These are phyloP conservation scores for Oryza punctata DNA, from an alignment of 176 grass and related monocot genomes.

Conservation along the genomic window DNA sequence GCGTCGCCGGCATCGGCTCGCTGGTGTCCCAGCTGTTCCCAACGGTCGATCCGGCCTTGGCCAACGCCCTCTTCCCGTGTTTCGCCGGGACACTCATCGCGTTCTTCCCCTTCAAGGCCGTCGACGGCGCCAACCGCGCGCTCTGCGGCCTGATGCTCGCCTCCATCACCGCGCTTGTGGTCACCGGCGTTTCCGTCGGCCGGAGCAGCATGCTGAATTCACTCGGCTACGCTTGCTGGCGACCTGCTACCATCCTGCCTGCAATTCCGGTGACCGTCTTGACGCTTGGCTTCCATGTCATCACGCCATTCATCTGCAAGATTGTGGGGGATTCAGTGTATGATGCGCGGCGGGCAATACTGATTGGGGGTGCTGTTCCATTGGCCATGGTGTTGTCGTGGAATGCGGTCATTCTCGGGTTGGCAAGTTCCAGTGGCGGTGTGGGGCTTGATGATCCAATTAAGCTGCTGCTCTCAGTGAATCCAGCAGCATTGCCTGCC, in stretches of 20 bases:
- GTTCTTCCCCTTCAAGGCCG: slow-evolving; percentile 79
- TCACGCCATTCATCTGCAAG: slow-evolving; percentile 87
- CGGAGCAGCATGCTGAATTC: slow-evolving; percentile 59
- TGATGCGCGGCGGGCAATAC: slow-evolving; percentile 71
- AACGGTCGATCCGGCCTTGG: slow-evolving; percentile 36
- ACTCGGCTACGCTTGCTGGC: slow-evolving; percentile 59
- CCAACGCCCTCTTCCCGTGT: slow-evolving; percentile 62
- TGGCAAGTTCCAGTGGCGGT: slow-evolving; percentile 42
- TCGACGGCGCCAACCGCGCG: slow-evolving; percentile 61
- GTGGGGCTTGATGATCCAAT: slow-evolving; percentile 67
- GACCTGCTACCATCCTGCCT: slow-evolving; percentile 41
- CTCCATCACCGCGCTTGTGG: slow-evolving; percentile 64
- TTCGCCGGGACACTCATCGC: slow-evolving; percentile 59
- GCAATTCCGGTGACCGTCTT: slow-evolving; percentile 73
- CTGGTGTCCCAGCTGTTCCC: slow-evolving; percentile 60
- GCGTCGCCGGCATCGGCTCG: slow-evolving; percentile 72
- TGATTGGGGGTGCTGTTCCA: slow-evolving; percentile 68
- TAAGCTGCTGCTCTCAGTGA: slow-evolving; percentile 84
- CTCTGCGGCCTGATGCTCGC: slow-evolving; percentile 71
- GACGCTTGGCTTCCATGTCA: slow-evolving; percentile 79
- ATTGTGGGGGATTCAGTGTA: slow-evolving; percentile 74
- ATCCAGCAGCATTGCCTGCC: slow-evolving; percentile 64
- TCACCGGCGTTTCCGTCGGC: slow-evolving; percentile 60
- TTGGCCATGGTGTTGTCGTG: slow-evolving; percentile 82
- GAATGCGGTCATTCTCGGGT: slow-evolving; percentile 78